Evolutionary conservation across 495 filamentous ascomycete species (phyloP), one percentile per base, ranked within the genome.

Genomic region (Cetradonia linearis): DNA sequence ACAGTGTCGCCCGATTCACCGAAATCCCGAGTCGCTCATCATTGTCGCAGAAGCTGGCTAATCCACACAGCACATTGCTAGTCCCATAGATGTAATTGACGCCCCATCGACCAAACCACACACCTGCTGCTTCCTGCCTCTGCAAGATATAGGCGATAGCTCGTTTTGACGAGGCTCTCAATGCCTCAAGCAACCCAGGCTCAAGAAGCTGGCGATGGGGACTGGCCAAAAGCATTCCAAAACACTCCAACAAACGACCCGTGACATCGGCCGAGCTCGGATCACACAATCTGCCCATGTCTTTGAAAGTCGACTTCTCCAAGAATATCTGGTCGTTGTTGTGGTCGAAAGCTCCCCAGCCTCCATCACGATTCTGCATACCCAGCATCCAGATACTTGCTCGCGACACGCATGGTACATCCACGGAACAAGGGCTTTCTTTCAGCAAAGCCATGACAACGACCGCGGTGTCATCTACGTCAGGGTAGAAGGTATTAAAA

Each of bases 321-420:
- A 77, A 59, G 37, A 66, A 77, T 8, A 70, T 38, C 25, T 68
- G 65, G 60, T 76, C 65, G 53, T 76, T 75, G 5, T 72, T 63
- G 4, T 55, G 31, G 49, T 78, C 76, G 33, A 77, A 77, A 0
- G 74, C 71, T 25, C 63, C 74, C 73, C 74, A 78, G 0, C 75
- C 75, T 16, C 73, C 74, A 46, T 78, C 75, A 0, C 18, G 18
- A 48, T 77, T 77, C 61, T 78, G 76, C 75, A 78, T 76, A 5
- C 72, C 73, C 3, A 73, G 42, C 9, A 75, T 69, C 74, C 74
- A 78, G 14, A 56, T 60, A 0, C 62, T 58, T 10, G 71, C 72
- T 5, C 46, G 25, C 18, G 40, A 20, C 4, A 57, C 30, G 18
- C 36, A 44, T 11, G 37, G 40, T 20, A 13, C 18, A 1, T 57